Evolutionary conservation across 345 rosid genomes (phyloP).

Genomic region (Citrus trifoliata): DNA sequence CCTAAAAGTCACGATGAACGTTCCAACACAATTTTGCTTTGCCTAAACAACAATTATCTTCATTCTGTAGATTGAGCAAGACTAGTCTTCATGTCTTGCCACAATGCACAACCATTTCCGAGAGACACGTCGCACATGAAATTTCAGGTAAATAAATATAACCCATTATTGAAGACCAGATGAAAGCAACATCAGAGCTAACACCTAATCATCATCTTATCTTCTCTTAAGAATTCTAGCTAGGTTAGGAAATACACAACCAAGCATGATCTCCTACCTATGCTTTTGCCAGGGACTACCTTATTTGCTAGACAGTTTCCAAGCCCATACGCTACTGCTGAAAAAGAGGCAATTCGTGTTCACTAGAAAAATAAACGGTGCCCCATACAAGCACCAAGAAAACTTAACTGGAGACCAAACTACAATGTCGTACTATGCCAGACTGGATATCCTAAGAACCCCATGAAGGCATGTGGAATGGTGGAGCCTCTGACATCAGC

Average conservation of each 20-base stretch:
- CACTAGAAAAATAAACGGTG: slow-evolving; percentile 5
- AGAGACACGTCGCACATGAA: neutral
- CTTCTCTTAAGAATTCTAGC: neutral
- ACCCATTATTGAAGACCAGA: neutral
- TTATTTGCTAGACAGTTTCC: neutral
- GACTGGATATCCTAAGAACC: slow-evolving; percentile 39
- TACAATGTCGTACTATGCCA: slow-evolving; percentile 25
- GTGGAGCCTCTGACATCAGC: slow-evolving; percentile 44
- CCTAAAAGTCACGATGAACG: too few relatives aligned
- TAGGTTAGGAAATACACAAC: neutral
- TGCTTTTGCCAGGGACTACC: neutral
- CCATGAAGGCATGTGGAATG: slow-evolving; percentile 37
- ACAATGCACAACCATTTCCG: neutral
- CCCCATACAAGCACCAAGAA: slow-evolving; percentile 6
- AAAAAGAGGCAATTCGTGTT: neutral
- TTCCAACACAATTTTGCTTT: neutral
- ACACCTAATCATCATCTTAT: neutral
- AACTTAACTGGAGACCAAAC: slow-evolving; percentile 11
- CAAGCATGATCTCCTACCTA: neutral
- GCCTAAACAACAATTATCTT: neutral
- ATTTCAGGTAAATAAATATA: neutral
- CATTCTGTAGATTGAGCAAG: neutral
- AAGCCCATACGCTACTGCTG: neutral
- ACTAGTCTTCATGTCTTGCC: neutral
- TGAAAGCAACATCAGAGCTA: neutral